Conservation (phyloP, 805 yeast species). For the Candida nemodendra region DNA sequence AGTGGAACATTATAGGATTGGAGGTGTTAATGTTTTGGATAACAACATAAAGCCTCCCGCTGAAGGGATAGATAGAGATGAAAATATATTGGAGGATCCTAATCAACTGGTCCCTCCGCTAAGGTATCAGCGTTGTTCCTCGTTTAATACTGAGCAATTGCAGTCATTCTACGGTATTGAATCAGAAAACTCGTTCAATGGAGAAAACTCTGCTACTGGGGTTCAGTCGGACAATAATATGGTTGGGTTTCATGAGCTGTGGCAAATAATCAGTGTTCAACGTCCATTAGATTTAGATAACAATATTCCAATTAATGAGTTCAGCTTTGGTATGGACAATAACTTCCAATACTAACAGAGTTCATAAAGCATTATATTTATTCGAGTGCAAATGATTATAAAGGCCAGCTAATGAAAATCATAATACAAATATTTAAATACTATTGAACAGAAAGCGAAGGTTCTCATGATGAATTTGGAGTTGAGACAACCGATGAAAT, state of each 20-base stretch:
- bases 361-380: background rate
- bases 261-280: slow-evolving; percentile 22
- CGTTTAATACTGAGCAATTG: background rate
- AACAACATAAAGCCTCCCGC: background rate
- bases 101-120: background rate
- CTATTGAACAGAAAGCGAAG: too few species aligned
- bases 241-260: slow-evolving; percentile 18
- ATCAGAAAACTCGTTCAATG: background rate
- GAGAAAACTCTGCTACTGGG: background rate
- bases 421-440: background rate
- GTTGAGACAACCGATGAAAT: too few species aligned
- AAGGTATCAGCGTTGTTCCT: background rate
- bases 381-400: too few species aligned
- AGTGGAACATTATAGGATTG: slow-evolving; percentile 9
- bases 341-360: slow-evolving; percentile 6
- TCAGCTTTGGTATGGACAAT: slow-evolving; percentile 11
- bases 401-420: too few species aligned
- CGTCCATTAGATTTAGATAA: slow-evolving; percentile 12
- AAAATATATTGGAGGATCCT: background rate
- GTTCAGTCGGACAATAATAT: background rate
- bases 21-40: slow-evolving; percentile 16
- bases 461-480: too few species aligned
- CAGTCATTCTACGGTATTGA: background rate
- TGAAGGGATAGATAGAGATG: background rate
- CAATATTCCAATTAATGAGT: slow-evolving; percentile 3